phyloP scores from a whole-genome alignment of 306 rosid species.

The Alnus rubra region DNA sequence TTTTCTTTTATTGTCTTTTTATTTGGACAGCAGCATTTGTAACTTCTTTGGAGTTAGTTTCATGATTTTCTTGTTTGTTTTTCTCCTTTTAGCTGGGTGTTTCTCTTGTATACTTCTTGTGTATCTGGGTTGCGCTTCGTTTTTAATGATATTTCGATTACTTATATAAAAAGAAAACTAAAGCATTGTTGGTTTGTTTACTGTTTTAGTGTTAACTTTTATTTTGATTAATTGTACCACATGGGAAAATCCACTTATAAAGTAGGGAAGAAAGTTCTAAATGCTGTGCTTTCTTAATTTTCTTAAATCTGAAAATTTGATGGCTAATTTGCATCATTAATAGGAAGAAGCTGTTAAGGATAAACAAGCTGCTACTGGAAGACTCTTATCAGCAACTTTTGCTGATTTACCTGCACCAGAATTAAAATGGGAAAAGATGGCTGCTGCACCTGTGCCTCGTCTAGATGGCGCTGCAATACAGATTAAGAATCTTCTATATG shows the following conservation, averaged over 20 bases:
- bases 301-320: neutral
- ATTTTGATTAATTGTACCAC: neutral
- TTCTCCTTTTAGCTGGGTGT: too few species aligned
- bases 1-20: too few species aligned
- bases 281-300: neutral
- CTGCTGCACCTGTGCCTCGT: slow-evolving; percentile 82
- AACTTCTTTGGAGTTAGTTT: too few species aligned
- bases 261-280: neutral
- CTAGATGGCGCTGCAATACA: slow-evolving; percentile 95
- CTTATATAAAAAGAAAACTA: too few species aligned
- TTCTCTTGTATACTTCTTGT: too few species aligned
- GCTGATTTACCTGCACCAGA: slow-evolving; percentile 82
- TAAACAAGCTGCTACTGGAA: slow-evolving; percentile 27
- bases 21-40: too few species aligned
- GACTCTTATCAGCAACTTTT: slow-evolving; percentile 66
- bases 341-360: slow-evolving; percentile 25
- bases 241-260: neutral
- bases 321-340: neutral
- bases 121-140: too few species aligned
- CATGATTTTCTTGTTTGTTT: too few species aligned
- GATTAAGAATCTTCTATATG: slow-evolving; percentile 69
- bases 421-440: slow-evolving; percentile 72
- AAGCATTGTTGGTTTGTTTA: too few species aligned
- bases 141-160: too few species aligned
- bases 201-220: too few species aligned